Evolutionary conservation across 495 filamentous ascomycete species (phyloP).

Genomic region (Cercophora scortea): DNA sequence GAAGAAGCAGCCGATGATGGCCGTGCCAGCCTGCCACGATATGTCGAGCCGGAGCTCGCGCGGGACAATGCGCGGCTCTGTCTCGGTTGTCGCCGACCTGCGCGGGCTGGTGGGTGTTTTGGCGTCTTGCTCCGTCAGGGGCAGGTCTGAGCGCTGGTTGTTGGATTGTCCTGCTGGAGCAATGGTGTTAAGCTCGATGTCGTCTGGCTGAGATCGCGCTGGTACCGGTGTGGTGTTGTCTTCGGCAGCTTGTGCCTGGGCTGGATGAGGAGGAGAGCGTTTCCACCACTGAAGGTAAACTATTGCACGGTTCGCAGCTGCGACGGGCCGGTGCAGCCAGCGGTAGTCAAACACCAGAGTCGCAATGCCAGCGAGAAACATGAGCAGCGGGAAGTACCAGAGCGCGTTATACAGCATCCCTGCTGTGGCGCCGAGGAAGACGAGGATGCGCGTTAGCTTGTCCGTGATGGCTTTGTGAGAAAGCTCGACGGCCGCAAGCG

Average conservation of each 20-base stretch:
- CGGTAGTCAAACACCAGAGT: constrained; percentile 57
- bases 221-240: background rate
- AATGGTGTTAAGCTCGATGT: background rate
- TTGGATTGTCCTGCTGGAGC: too few species aligned
- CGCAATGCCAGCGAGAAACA: constrained; percentile 48
- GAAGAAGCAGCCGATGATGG: constrained; percentile 48
- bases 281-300: background rate
- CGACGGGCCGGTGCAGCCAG: constrained; percentile 31
- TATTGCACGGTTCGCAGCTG: background rate
- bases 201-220: background rate
- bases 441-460: constrained; percentile 55
- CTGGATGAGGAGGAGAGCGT: background rate
- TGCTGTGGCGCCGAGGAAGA: constrained; percentile 60
- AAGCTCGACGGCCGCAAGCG: constrained; percentile 67
- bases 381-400: constrained; percentile 77
- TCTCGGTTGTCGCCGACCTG: constrained; percentile 8
- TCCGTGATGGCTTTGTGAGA: constrained; percentile 71
- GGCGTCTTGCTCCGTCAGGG: constrained; percentile 7
- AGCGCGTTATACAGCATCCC: constrained; percentile 70
- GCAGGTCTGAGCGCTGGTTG: constrained; percentile 4
- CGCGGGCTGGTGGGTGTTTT: background rate
- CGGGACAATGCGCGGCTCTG: constrained; percentile 35
- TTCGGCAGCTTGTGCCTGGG: background rate
- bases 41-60: constrained; percentile 27
- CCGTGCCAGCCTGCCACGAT: constrained; percentile 39